A percentile compares a stretch with the other conserved stretches of the same genome.
phyloP scores from a whole-genome alignment of 1,284 basidiomycete genomes.

The Vanrija sp. region DNA sequence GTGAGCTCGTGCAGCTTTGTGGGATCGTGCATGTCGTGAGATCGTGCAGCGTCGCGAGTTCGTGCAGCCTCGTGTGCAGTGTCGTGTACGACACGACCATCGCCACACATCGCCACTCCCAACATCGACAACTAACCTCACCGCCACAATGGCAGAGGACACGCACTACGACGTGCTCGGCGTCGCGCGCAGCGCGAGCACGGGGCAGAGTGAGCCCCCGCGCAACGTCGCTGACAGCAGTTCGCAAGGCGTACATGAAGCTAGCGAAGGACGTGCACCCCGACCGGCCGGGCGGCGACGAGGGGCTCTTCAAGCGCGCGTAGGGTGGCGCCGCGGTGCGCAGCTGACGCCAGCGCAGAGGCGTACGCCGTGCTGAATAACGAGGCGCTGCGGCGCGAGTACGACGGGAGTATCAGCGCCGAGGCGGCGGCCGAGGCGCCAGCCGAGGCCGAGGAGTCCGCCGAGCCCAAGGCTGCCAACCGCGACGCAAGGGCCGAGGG shows the following conservation, averaged over 20 bases:
- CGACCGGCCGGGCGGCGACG: slow-evolving; percentile 1
- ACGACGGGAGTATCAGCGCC: no score
- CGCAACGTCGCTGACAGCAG: background rate
- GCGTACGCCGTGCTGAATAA: slow-evolving; percentile 1
- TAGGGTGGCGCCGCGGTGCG: background rate
- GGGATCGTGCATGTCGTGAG: background rate
- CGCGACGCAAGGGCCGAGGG: no score
- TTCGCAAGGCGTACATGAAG: slow-evolving; percentile 6
- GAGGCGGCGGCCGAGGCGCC: no score
- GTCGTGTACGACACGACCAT: background rate
- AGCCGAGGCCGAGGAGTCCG: no score
- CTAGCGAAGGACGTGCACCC: slow-evolving; percentile 6
- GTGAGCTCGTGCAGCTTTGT: background rate
- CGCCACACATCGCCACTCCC: background rate
- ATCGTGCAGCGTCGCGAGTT: background rate
- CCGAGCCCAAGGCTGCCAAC: no score
- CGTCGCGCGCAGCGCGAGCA: background rate
- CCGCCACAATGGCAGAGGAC: background rate
- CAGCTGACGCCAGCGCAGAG: background rate
- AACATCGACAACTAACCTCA: background rate
- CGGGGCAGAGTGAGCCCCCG: background rate
- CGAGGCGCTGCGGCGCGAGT: no score
- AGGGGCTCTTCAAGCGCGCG: slow-evolving; percentile 1
- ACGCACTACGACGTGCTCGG: slow-evolving; percentile 4
- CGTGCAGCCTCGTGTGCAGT: background rate